Conservation (phyloP, 495 filamentous ascomycete species). For the Hyaloscypha hepaticicola region DNA sequence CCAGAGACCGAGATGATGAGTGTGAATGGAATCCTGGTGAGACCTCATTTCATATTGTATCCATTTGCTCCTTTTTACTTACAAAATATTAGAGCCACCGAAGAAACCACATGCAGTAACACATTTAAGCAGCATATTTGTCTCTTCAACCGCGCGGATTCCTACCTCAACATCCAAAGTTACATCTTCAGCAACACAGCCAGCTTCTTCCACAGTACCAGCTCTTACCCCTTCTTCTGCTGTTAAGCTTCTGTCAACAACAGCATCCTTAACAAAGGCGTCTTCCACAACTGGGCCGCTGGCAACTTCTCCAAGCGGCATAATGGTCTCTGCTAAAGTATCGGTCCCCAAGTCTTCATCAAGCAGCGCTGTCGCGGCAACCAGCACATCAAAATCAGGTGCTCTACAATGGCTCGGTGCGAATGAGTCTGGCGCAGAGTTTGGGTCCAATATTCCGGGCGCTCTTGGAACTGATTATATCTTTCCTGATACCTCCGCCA, state of each 20-base stretch:
- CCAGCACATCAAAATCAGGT: background rate
- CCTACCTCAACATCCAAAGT: background rate
- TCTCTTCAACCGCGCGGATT: background rate
- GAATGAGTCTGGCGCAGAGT: conserved; percentile 55
- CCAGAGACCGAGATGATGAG: conserved; percentile 11
- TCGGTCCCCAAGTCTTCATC: conserved; percentile 4
- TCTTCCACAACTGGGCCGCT: background rate
- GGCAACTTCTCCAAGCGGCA: background rate
- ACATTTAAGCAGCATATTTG: background rate
- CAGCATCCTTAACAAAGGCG: background rate
- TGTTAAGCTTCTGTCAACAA: background rate
- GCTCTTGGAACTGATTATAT: conserved; percentile 53
- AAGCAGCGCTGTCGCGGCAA: background rate
- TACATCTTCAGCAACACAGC: background rate
- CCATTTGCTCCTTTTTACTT: background rate
- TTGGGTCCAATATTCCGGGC: conserved; percentile 52
- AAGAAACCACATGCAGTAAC: background rate
- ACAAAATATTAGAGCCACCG: background rate
- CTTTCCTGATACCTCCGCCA: conserved; percentile 43
- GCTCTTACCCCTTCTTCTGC: background rate
- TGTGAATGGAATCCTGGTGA: background rate
- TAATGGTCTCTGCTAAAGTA: background rate
- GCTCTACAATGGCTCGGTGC: conserved; percentile 39
- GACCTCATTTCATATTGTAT: too few species aligned
- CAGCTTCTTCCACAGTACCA: background rate